Conservation (phyloP, 768 basidiomycete species). For the Hortiboletus campestris region DNA sequence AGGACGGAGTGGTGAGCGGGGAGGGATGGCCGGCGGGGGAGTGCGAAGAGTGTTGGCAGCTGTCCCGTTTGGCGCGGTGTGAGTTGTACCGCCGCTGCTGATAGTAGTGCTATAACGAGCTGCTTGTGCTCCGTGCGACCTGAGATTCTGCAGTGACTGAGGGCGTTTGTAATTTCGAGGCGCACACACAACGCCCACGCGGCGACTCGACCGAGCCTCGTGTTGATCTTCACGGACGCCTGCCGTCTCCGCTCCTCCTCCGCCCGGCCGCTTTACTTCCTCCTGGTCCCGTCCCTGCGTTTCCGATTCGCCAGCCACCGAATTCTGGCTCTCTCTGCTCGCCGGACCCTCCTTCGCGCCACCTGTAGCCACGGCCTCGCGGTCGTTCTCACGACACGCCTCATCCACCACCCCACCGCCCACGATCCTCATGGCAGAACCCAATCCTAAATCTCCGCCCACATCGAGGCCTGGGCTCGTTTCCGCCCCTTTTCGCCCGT, state of each 20-base stretch:
- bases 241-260: conserved; percentile 21
- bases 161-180: conserved; percentile 37
- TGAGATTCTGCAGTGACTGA: conserved; percentile 30
- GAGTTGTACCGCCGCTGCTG: conserved; percentile 7
- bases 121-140: conserved; percentile 8
- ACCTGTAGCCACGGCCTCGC: conserved; percentile 22
- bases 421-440: conserved; percentile 25
- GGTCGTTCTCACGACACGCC: conserved; percentile 21
- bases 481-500: not conserved
- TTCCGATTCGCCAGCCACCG: conserved; percentile 6
- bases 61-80: conserved; percentile 7
- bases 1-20: conserved; percentile 33
- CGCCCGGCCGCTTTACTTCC: conserved; percentile 3
- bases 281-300: not conserved
- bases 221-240: conserved; percentile 23
- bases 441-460: conserved; percentile 25
- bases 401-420: conserved; percentile 20
- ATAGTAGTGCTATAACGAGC: conserved; percentile 11
- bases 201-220: conserved; percentile 40
- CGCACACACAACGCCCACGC: conserved; percentile 42
- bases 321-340: conserved; percentile 2
- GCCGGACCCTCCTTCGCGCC: conserved; percentile 16
- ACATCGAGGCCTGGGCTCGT: conserved; percentile 4
- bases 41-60: not conserved
- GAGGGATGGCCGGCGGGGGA: conserved; percentile 28